Conservation (phyloP, 208 protist genomes). For the Leishmania turanica region DNA sequence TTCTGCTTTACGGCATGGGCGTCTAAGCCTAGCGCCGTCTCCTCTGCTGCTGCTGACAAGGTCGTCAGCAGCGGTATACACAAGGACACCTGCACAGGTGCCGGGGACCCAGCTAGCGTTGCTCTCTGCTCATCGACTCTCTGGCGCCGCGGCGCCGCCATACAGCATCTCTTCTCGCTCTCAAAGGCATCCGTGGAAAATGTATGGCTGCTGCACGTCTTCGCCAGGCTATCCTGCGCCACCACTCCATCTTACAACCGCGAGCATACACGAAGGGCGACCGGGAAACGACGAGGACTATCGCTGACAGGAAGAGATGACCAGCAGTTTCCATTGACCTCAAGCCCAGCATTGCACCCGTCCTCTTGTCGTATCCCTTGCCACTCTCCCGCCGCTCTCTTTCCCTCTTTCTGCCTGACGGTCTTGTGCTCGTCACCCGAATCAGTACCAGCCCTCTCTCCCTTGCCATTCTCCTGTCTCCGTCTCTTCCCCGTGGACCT, state of each 20-base stretch:
- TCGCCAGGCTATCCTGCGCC: neutral
- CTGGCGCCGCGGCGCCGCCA: neutral
- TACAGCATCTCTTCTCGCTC: neutral
- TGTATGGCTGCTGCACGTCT: neutral
- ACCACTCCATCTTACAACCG: neutral
- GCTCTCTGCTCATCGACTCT: neutral
- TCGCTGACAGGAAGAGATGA: neutral
- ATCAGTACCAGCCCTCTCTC: neutral
- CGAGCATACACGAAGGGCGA: neutral
- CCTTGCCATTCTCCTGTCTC: neutral
- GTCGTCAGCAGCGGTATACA: neutral
- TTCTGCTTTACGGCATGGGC: constrained; percentile 49
- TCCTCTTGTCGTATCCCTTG: neutral
- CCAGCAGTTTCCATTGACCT: neutral
- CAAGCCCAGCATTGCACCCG: neutral
- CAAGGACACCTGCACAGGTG: neutral
- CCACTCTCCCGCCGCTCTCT: neutral
- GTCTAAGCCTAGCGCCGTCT: constrained; percentile 10
- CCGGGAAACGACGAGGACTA: neutral
- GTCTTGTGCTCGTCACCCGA: neutral
- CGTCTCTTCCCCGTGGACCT: neutral
- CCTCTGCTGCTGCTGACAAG: neutral
- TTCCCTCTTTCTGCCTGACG: neutral
- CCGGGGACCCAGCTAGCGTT: neutral
- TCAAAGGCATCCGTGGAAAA: neutral